Base-by-base conservation (phyloP, 106 monocot genomes). In the Phalaenopsis aphrodite region DNA sequence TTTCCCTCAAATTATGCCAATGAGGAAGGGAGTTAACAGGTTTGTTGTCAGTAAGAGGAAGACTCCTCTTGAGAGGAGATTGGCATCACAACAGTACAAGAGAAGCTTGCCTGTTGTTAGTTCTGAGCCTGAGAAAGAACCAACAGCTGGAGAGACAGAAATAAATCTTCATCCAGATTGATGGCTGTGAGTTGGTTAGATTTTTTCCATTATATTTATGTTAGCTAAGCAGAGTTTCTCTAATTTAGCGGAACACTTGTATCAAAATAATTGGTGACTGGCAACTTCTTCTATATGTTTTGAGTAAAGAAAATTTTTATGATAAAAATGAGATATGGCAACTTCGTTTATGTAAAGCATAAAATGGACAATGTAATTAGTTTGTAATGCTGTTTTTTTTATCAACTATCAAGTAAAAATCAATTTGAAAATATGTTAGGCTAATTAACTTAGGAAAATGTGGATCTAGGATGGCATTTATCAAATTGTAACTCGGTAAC, bases 11-110 rank as follows among this genome's bases (percentile, higher is more conserved):
- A 94, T 95, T 75, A 99, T 99, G 93, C 98, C 98, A 0, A 90
- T 99, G 91, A 88, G 96, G 37, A 97, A 97, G 72, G 96, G 94
- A 21, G 92, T 93, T 23, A 94, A 97, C 84, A 79, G 92, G 77
- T 97, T 94, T 86, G 96, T 97, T 8, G 90, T 90, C 55, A 97
- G 94, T 80, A 94, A 92, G 81, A 84, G 96, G 77, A 97, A 97
- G 84, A 97, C 96, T 8, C 94, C 96, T 18, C 48, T 97, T n/a
- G 96, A 97, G 79, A 90, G 94, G 86, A 81, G 96, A 76, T 80
- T 94, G 78, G 88, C 96, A 5, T 92, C 91, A 18, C 85, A 88
- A 21, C 92, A 90, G 58, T 90, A 90, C 74, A 92, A 88, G 81
- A 86, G 87, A 76, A 95, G 90, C 77, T 80, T 90, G 69, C 90